These are phyloP conservation scores for Elsinoe batatas DNA, from an alignment of 2,329 filamentous ascomycete genomes.

Conservation along the genomic window DNA sequence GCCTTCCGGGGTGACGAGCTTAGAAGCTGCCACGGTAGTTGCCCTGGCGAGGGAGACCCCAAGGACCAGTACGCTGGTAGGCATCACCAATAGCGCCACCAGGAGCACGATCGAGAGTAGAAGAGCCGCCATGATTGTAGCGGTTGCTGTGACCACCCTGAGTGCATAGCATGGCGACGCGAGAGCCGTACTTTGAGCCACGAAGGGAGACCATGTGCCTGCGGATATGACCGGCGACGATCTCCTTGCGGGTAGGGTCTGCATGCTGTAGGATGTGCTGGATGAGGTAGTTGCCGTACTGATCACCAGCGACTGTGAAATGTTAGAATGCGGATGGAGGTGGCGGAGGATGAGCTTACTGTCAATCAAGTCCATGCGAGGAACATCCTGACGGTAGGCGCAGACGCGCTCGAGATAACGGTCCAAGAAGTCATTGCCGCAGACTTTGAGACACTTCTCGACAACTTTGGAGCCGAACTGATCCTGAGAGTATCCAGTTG, in stretches of 20 bases:
- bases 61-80: slow-evolving; percentile 13
- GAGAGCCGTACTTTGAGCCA: slow-evolving; percentile 95
- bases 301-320: slow-evolving; percentile 72
- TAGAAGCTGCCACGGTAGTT: slow-evolving; percentile 3
- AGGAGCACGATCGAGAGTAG: background rate
- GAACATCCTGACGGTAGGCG: slow-evolving; percentile 79
- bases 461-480: slow-evolving; percentile 99
- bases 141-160: slow-evolving; percentile 85
- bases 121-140: slow-evolving; percentile 55
- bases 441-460: slow-evolving; percentile 97
- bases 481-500: slow-evolving; percentile 95
- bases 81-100: slow-evolving; percentile 10
- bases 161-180: slow-evolving; percentile 97
- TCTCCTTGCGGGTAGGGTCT: slow-evolving; percentile 76
- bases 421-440: slow-evolving; percentile 77
- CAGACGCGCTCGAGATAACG: slow-evolving; percentile 91
- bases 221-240: slow-evolving; percentile 84
- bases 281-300: slow-evolving; percentile 97
- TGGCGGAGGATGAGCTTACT: slow-evolving; percentile 41
- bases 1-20: background rate
- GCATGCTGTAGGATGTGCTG: slow-evolving; percentile 94
- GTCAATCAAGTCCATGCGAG: slow-evolving; percentile 93
- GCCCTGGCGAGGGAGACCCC: slow-evolving; percentile 1
- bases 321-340: slow-evolving; percentile 15
- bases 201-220: slow-evolving; percentile 99